phyloP scores from a whole-genome alignment of 2,329 filamentous ascomycete species.

The Immersiporthe knoxdaviesiana region DNA sequence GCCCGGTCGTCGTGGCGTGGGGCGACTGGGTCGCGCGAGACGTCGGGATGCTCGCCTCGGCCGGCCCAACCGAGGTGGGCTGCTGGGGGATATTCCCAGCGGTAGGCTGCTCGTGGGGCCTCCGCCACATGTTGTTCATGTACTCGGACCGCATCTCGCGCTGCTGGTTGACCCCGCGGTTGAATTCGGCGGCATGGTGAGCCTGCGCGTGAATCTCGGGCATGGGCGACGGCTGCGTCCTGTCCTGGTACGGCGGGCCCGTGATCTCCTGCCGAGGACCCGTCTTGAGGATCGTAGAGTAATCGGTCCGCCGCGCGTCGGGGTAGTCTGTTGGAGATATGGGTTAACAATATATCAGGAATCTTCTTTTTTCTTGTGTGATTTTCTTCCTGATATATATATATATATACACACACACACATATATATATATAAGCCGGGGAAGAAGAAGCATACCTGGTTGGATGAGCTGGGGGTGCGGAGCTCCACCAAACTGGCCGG shows the following conservation, averaged over 20 bases:
- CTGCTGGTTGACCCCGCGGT: slow-evolving; percentile 79
- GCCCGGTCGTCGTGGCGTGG: slow-evolving; percentile 56
- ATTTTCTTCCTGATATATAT: no score
- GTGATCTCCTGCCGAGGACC: slow-evolving; percentile 88
- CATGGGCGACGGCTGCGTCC: slow-evolving; percentile 74
- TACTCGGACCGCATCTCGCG: slow-evolving; percentile 79
- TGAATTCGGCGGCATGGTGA: slow-evolving; percentile 87
- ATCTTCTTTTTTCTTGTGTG: no score
- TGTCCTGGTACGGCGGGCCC: slow-evolving; percentile 85
- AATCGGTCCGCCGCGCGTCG: slow-evolving; percentile 78
- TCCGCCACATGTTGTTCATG: slow-evolving; percentile 79
- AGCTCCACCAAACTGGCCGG: slow-evolving; percentile 66
- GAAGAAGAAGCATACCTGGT: slow-evolving; percentile 75
- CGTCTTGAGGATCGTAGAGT: slow-evolving; percentile 74
- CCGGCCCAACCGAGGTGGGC: slow-evolving; percentile 40
- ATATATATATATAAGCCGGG: no score
- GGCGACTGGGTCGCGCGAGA: slow-evolving; percentile 62
- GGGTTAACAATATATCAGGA: slow-evolving; percentile 75
- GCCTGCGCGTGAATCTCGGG: slow-evolving; percentile 84
- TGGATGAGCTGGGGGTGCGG: slow-evolving; percentile 72
- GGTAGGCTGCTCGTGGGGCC: slow-evolving; percentile 76
- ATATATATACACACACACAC: no score
- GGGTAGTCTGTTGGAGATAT: slow-evolving; percentile 76
- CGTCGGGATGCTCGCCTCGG: slow-evolving; percentile 50
- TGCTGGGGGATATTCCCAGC: slow-evolving; percentile 52